A percentile compares a stretch with the other conserved stretches of the same genome.
Evolutionary conservation across 768 basidiomycete species (phyloP).

Genomic region (Termitomyces sp.): DNA sequence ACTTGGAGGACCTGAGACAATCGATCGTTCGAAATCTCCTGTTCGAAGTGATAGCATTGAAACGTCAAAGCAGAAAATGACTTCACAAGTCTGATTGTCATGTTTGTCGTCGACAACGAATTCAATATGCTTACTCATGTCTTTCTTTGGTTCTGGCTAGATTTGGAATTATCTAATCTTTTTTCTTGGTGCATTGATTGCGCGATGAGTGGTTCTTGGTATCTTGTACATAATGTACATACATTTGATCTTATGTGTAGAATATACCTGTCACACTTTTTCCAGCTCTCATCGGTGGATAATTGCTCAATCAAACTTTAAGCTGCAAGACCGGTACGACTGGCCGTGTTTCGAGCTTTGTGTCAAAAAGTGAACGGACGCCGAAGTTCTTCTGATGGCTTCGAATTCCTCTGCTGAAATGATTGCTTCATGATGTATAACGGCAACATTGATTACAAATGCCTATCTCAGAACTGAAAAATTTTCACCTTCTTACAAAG

Average conservation of each 20-base stretch:
- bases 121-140: not conserved
- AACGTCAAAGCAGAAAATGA: slow-evolving; percentile 1
- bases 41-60: slow-evolving; percentile 1
- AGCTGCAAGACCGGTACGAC: no score
- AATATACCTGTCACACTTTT: not conserved
- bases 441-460: not conserved
- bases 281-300: no score
- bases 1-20: slow-evolving; percentile 9
- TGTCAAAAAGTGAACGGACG: no score
- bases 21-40: not conserved
- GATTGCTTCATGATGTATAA: not conserved
- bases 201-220: not conserved
- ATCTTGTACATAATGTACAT: not conserved
- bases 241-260: not conserved
- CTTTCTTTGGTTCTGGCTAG: not conserved
- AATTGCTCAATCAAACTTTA: no score
- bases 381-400: not conserved
- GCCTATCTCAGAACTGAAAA: not conserved
- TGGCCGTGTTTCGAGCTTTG: not conserved
- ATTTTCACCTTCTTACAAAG: not conserved
- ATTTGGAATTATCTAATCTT: no score
- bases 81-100: slow-evolving; percentile 1
- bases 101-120: not conserved
- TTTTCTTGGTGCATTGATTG: not conserved
- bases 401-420: not conserved